These are phyloP conservation scores for Lactarius pseudohatsudake DNA, from an alignment of 768 basidiomycete genomes.

Conservation along the genomic window DNA sequence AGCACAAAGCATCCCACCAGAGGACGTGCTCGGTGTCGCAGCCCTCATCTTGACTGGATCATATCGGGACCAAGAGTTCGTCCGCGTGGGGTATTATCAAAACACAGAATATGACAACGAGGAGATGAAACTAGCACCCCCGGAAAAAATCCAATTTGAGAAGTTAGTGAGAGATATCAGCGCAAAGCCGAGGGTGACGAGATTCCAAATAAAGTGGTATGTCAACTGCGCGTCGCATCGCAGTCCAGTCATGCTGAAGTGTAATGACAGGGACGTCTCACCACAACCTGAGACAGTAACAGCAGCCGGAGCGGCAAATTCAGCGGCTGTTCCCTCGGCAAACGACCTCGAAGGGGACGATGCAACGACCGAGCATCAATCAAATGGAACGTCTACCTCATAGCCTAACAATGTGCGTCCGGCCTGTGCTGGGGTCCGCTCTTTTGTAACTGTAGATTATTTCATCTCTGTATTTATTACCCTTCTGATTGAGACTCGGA, in stretches of 20 bases:
- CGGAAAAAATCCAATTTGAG: constrained; percentile 70
- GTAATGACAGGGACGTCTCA: constrained; percentile 34
- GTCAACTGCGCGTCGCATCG: constrained; percentile 32
- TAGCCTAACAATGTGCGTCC: not conserved
- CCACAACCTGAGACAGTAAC: constrained; percentile 43
- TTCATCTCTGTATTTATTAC: constrained; percentile 1
- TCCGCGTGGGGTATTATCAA: constrained; percentile 99
- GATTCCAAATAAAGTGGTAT: constrained; percentile 87
- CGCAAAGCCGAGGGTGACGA: constrained; percentile 89
- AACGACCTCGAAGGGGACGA: constrained; percentile 54
- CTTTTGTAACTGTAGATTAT: not conserved
- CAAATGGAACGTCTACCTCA: constrained; percentile 21
- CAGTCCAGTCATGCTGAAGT: constrained; percentile 1
- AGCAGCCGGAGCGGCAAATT: constrained; percentile 62
- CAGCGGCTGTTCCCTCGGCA: constrained; percentile 73
- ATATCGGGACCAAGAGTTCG: constrained; percentile 96
- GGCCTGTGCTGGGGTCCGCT: not conserved
- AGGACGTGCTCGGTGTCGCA: constrained; percentile 94
- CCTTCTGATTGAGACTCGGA: too few relatives aligned
- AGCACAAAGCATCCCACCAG: constrained; percentile 78
- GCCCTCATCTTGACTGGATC: constrained; percentile 96
- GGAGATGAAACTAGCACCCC: constrained; percentile 78
- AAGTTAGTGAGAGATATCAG: constrained; percentile 84
- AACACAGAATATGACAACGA: constrained; percentile 98
- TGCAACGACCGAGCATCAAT: constrained; percentile 10